phyloP scores from a whole-genome alignment of 192 early-diverging fungal species.

The Entomortierella beljakovae region DNA sequence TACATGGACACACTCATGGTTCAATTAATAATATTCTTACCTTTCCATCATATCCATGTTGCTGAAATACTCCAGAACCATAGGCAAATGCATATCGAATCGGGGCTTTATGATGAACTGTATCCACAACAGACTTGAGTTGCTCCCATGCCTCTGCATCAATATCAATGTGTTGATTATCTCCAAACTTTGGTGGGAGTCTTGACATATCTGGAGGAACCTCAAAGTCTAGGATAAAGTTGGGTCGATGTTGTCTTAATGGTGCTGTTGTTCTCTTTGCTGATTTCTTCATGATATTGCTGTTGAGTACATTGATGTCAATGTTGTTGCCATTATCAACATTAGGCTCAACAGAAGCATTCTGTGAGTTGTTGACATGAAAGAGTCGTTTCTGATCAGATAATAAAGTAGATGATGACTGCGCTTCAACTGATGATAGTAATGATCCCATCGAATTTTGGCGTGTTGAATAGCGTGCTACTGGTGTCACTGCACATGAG shows the following conservation, averaged over 20 bases:
- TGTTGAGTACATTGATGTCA: not conserved
- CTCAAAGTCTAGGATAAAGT: constrained; percentile 50
- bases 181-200: constrained; percentile 66
- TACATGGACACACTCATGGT: constrained; percentile 19
- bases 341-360: constrained; percentile 3
- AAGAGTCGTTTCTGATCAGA: constrained; percentile 2
- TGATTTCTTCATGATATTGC: not conserved
- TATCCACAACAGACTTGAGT: constrained; percentile 59
- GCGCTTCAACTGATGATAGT: constrained; percentile 1
- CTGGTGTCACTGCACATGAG: constrained; percentile 1
- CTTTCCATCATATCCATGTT: constrained; percentile 80
- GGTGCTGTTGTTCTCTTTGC: constrained; percentile 11
- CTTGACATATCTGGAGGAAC: constrained; percentile 52
- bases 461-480: constrained; percentile 4
- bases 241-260: constrained; percentile 38
- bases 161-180: constrained; percentile 70
- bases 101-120: constrained; percentile 62
- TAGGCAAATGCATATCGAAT: constrained; percentile 93
- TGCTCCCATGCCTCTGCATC: constrained; percentile 62
- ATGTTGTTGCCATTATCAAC: not conserved
- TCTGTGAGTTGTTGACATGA: not conserved
- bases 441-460: constrained; percentile 6
- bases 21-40: constrained; percentile 27
- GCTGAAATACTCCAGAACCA: constrained; percentile 94
- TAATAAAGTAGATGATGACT: not conserved